Percentiles rank a stretch among this genome's conserved stretches.
Conservation (phyloP, 2,329 filamentous ascomycete genomes). For the Fusarium musae region DNA sequence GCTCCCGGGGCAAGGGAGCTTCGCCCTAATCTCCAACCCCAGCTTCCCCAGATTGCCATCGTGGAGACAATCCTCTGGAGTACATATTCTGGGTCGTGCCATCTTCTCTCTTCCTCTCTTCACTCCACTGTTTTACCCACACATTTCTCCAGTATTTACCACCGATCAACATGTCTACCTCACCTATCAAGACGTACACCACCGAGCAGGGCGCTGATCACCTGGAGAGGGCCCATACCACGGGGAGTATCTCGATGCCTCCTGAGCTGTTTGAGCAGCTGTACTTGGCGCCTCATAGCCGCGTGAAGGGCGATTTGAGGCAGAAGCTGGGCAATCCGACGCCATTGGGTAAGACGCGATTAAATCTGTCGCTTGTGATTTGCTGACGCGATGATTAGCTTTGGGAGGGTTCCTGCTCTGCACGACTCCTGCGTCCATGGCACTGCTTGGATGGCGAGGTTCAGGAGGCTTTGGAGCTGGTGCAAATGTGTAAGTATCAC, state of each 20-base stretch:
- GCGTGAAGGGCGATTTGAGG: neutral
- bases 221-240: neutral
- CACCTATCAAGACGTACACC: neutral
- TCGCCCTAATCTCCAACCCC: neutral
- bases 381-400: neutral
- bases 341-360: neutral
- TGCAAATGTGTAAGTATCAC: neutral
- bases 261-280: neutral
- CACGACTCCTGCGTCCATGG: neutral
- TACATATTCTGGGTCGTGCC: neutral
- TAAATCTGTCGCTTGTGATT: accelerated
- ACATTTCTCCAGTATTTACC: neutral
- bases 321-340: neutral
- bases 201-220: neutral
- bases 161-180: neutral
- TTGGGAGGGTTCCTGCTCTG: neutral
- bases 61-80: neutral
- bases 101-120: neutral
- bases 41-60: neutral
- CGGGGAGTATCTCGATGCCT: neutral
- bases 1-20: neutral
- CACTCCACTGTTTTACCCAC: neutral
- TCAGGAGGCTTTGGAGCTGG: neutral
- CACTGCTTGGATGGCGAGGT: neutral
- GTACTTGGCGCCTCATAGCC: neutral